A percentile compares a stretch with the other conserved stretches of the same genome.
These are phyloP conservation scores for Mortierella claussenii DNA, from an alignment of 192 early-diverging fungal species.

Conservation along the genomic window DNA sequence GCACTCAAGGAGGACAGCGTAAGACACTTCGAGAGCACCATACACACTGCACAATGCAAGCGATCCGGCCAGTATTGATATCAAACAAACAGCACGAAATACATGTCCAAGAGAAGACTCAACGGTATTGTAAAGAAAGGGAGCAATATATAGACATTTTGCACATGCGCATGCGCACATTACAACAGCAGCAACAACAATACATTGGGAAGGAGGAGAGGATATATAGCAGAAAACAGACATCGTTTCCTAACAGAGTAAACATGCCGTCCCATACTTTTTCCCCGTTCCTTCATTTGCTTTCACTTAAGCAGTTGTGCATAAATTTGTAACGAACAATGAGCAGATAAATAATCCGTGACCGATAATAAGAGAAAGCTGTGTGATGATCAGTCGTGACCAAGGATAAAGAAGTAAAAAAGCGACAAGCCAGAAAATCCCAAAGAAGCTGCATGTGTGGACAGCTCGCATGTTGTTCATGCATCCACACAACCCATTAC, in stretches of 20 bases:
- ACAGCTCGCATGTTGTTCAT: too few relatives aligned
- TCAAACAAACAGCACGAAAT: neutral
- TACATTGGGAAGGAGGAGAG: neutral
- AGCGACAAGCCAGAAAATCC: too few relatives aligned
- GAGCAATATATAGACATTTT: too few relatives aligned
- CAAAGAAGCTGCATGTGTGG: too few relatives aligned
- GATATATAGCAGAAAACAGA: neutral
- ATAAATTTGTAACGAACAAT: too few relatives aligned
- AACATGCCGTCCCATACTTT: neutral
- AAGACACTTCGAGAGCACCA: neutral
- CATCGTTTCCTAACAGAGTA: slow-evolving; percentile 32
- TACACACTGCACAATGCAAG: neutral
- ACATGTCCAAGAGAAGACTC: neutral
- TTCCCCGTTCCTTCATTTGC: neutral
- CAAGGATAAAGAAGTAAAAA: too few relatives aligned
- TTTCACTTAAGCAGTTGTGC: too few relatives aligned
- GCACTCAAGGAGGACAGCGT: neutral
- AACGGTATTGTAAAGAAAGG: slow-evolving; percentile 1
- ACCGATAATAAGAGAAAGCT: too few relatives aligned
- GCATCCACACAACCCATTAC: too few relatives aligned
- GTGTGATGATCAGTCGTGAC: neutral
- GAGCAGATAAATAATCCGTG: too few relatives aligned
- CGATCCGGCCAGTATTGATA: neutral
- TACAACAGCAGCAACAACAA: neutral
- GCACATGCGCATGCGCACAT: neutral